These are phyloP conservation scores for Letharia columbiana DNA, from an alignment of 495 filamentous ascomycete species.

Conservation along the genomic window DNA sequence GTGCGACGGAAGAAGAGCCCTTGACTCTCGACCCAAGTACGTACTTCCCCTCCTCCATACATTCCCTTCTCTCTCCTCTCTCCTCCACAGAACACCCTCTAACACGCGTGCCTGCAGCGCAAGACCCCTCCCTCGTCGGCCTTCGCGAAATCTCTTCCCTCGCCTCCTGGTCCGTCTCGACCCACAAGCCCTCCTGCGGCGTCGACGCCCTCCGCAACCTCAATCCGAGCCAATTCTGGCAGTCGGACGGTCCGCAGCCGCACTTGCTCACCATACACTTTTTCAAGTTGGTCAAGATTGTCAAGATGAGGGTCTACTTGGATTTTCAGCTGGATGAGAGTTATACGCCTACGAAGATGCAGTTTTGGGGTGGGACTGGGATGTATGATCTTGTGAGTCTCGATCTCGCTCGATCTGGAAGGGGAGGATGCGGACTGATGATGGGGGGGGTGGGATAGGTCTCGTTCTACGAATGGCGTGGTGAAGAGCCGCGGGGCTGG, in stretches of 20 bases:
- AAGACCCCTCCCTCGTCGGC: conserved; percentile 20
- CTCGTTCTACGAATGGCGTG: conserved; percentile 69
- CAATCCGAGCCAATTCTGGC: conserved; percentile 79
- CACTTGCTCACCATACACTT: conserved; percentile 93
- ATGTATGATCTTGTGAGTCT: conserved; percentile 60
- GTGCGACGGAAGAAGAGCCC: conserved; percentile 17
- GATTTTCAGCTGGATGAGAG: conserved; percentile 89
- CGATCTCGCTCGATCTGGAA: neutral
- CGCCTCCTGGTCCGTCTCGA: conserved; percentile 85
- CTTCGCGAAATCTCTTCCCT: conserved; percentile 92
- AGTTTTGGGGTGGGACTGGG: conserved; percentile 76
- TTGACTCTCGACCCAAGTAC: conserved; percentile 22
- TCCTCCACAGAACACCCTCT: neutral
- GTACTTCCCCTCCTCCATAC: neutral
- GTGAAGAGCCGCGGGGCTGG: conserved; percentile 78
- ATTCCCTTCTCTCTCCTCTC: neutral
- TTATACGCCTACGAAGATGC: conserved; percentile 92
- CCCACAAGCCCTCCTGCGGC: conserved; percentile 84
- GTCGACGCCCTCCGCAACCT: conserved; percentile 76
- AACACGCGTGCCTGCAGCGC: conserved; percentile 3
- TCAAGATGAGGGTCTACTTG: conserved; percentile 74
- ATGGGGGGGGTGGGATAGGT: conserved; percentile 23
- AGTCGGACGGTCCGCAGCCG: conserved; percentile 93
- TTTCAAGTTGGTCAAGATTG: conserved; percentile 81
- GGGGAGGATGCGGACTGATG: neutral